phyloP scores from a whole-genome alignment of 2,329 filamentous ascomycete species.

The Arthrobotrys iridis region DNA sequence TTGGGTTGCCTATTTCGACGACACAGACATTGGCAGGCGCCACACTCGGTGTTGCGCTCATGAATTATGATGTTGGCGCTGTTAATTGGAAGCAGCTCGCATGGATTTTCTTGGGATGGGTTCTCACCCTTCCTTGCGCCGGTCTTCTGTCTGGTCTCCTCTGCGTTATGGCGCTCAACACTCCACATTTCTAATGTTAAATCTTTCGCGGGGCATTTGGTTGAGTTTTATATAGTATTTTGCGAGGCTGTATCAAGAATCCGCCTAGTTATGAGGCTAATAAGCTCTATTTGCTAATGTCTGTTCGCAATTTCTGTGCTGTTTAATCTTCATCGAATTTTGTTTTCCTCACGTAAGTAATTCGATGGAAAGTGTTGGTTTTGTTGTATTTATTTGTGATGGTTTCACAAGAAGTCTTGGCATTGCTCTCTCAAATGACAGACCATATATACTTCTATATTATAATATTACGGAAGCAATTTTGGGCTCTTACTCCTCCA shows the following conservation, averaged over 20 bases:
- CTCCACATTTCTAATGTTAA: constrained; percentile 64
- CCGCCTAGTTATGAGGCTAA: too few relatives aligned
- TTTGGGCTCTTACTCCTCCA: too few relatives aligned
- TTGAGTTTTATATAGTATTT: too few relatives aligned
- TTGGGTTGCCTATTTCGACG: constrained; percentile 72
- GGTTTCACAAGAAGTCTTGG: too few relatives aligned
- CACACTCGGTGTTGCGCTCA: constrained; percentile 71
- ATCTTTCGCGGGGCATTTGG: background rate
- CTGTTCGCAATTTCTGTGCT: too few relatives aligned
- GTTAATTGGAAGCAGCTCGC: constrained; percentile 73
- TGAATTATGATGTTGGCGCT: constrained; percentile 68
- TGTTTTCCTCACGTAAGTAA: background rate
- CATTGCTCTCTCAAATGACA: too few relatives aligned
- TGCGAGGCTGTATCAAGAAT: too few relatives aligned
- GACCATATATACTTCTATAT: too few relatives aligned
- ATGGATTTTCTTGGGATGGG: constrained; percentile 71
- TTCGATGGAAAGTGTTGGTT: background rate
- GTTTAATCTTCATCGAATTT: background rate
- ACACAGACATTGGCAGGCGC: constrained; percentile 73
- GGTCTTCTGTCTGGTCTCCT: constrained; percentile 70
- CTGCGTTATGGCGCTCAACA: constrained; percentile 72
- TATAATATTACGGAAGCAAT: too few relatives aligned
- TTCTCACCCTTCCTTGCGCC: constrained; percentile 69
- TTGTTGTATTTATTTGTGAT: background rate
- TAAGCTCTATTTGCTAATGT: too few relatives aligned